Conservation (phyloP, 192 early-diverging fungal species). For the Chytriomyces confervae region DNA sequence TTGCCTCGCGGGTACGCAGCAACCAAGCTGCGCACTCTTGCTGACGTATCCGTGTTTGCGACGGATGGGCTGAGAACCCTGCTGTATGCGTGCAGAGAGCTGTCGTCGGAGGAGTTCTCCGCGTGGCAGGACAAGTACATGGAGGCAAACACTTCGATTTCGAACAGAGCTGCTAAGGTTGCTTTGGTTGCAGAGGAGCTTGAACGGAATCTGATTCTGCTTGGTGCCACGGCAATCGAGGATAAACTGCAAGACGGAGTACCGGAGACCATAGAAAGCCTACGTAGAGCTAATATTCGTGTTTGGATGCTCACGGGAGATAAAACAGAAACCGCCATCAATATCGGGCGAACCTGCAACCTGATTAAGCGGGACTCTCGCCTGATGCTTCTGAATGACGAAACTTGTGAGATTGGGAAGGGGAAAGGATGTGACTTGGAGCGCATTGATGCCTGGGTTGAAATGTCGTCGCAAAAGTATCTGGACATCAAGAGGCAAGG, state of each 20-base stretch:
- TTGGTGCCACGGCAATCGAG: conserved; percentile 87
- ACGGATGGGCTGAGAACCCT: conserved; percentile 77
- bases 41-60: conserved; percentile 40
- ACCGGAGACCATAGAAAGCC: conserved; percentile 80
- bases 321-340: conserved; percentile 87
- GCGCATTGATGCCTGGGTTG: conserved; percentile 6
- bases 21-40: conserved; percentile 26
- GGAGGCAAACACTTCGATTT: conserved; percentile 72
- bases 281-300: conserved; percentile 76
- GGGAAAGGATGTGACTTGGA: not conserved
- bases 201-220: conserved; percentile 70
- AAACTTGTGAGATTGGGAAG: not conserved
- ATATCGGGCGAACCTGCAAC: conserved; percentile 82
- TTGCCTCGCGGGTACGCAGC: not conserved
- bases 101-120: conserved; percentile 76
- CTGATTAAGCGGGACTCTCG: conserved; percentile 63
- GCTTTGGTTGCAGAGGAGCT: conserved; percentile 77
- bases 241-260: conserved; percentile 84
- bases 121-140: conserved; percentile 73
- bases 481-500: not conserved
- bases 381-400: conserved; percentile 40
- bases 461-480: not conserved
- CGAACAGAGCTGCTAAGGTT: conserved; percentile 75
- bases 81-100: conserved; percentile 76
- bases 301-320: conserved; percentile 92